These are phyloP conservation scores for Ilex asprella DNA, from an alignment of 257 asterid species.

Conservation along the genomic window DNA sequence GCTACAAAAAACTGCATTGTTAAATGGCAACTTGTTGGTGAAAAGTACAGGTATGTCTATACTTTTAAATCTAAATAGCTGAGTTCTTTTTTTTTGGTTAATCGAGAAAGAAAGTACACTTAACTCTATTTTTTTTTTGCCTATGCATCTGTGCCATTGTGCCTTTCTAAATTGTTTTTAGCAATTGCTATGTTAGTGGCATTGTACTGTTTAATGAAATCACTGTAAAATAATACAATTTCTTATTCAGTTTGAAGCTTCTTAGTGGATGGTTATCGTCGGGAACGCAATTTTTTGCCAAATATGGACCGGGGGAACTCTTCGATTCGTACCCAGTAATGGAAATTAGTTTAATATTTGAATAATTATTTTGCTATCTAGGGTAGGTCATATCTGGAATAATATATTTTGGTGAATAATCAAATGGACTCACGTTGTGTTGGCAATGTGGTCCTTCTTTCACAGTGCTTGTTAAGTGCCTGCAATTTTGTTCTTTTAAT, in stretches of 20 bases:
- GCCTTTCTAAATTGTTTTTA: neutral
- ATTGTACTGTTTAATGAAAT: neutral
- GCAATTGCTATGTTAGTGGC: neutral
- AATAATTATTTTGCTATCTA: no score
- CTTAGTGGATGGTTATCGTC: slow-evolving; percentile 12
- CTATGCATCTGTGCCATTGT: neutral
- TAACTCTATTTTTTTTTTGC: neutral
- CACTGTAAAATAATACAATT: slow-evolving; percentile 2
- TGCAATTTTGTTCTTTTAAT: no score
- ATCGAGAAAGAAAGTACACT: neutral
- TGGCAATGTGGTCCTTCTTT: no score
- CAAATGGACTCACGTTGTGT: no score
- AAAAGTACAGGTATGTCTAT: neutral
- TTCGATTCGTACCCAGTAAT: neutral
- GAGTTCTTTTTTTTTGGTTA: no score
- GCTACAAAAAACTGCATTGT: neutral
- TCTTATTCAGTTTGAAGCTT: neutral
- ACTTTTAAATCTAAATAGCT: neutral
- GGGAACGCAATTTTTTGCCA: slow-evolving; percentile 21
- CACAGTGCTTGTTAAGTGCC: no score
- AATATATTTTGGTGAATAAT: no score
- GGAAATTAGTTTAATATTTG: no score
- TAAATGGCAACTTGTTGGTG: neutral
- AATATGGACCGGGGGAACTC: slow-evolving; percentile 24
- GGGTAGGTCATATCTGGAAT: no score